Percentiles rank a stretch among this genome's conserved stretches.
These are phyloP conservation scores for Wickerhamia fluorescens DNA, from an alignment of 805 yeast species.

Conservation along the genomic window DNA sequence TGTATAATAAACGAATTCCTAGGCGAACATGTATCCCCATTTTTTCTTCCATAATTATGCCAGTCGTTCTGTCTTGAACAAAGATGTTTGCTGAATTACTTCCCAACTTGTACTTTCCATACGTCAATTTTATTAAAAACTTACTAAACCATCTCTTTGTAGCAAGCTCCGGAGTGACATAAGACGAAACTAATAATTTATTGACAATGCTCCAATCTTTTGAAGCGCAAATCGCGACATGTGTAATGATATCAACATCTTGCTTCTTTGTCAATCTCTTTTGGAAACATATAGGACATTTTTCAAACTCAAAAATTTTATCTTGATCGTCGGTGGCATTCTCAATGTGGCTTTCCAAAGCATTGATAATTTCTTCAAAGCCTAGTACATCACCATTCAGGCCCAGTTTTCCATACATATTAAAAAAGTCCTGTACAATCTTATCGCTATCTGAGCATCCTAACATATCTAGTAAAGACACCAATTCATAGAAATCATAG, in stretches of 20 bases:
- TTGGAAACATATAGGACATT: constrained; percentile 76
- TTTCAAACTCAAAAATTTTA: constrained; percentile 51
- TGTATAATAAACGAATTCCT: constrained; percentile 79
- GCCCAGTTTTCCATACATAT: constrained; percentile 34
- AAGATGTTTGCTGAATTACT: constrained; percentile 85
- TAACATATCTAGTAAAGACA: constrained; percentile 55
- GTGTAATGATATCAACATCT: constrained; percentile 71
- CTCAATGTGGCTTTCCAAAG: constrained; percentile 36
- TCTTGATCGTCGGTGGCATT: constrained; percentile 11
- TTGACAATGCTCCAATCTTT: constrained; percentile 68
- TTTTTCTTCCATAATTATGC: constrained; percentile 85
- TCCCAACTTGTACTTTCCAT: constrained; percentile 82
- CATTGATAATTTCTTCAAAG: constrained; percentile 38
- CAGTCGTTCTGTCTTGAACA: constrained; percentile 87
- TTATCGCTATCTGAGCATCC: constrained; percentile 48
- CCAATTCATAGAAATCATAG: constrained; percentile 54
- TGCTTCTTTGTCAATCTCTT: constrained; percentile 47
- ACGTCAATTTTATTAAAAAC: constrained; percentile 72
- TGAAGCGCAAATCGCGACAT: constrained; percentile 79
- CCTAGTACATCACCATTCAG: constrained; percentile 51
- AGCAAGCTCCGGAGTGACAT: constrained; percentile 75
- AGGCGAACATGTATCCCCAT: constrained; percentile 83
- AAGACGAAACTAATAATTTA: constrained; percentile 56
- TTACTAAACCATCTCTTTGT: constrained; percentile 85
- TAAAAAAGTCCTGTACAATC: constrained; percentile 49